These are phyloP conservation scores for Drosera spatulata DNA, from an alignment of 179 eudicot genomes.

Conservation along the genomic window DNA sequence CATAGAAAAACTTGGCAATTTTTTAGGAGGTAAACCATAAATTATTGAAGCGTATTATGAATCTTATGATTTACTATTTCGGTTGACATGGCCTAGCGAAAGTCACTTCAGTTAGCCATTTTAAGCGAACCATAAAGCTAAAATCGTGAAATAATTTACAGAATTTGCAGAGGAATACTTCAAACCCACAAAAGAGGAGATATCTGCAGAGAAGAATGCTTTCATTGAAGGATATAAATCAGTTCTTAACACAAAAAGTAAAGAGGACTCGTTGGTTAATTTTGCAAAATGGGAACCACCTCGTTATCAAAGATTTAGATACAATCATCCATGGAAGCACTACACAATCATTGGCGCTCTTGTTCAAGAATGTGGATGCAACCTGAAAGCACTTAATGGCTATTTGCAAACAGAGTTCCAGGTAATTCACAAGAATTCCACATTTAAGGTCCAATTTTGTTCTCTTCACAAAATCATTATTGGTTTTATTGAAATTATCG, in stretches of 20 bases:
- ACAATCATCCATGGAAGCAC: not conserved
- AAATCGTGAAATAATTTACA: not conserved
- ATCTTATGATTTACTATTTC: no score
- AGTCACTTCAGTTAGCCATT: no score
- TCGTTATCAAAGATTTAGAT: not conserved
- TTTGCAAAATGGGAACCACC: not conserved
- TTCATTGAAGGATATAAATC: not conserved
- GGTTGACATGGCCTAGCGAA: no score
- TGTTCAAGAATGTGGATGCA: not conserved
- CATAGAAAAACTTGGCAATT: conserved; percentile 22
- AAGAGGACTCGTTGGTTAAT: not conserved
- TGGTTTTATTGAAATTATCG: not conserved
- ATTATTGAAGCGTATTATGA: no score
- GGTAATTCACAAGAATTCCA: not conserved
- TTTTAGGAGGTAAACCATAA: conserved; percentile 12
- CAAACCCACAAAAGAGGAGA: not conserved
- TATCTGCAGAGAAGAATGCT: not conserved
- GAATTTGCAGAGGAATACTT: not conserved
- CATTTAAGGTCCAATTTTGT: not conserved
- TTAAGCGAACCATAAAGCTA: no score
- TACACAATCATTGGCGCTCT: not conserved
- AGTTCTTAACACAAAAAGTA: not conserved
- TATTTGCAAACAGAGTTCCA: not conserved
- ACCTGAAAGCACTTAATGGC: not conserved
- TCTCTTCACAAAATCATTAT: not conserved